These are phyloP conservation scores for Phalaenopsis equestris DNA, from an alignment of 106 monocot species.

Conservation along the genomic window DNA sequence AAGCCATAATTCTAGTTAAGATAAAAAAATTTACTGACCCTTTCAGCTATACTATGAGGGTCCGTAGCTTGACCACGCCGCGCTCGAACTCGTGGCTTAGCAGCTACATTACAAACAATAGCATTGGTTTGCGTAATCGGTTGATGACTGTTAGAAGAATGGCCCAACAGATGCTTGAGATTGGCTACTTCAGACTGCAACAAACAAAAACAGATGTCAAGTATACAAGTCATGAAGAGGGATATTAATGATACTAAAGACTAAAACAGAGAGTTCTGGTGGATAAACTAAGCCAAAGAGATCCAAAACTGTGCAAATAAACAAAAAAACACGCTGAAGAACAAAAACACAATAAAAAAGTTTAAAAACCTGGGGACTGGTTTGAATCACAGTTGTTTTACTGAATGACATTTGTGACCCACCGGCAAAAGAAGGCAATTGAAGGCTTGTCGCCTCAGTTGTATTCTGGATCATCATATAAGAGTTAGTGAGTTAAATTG, in stretches of 20 bases:
- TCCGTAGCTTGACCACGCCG: conserved; percentile 86
- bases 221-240: not conserved
- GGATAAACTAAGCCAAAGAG: not conserved
- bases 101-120: conserved; percentile 27
- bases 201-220: conserved; percentile 6
- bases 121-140: conserved; percentile 18
- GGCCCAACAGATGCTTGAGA: conserved; percentile 12
- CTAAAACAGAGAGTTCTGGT: not conserved
- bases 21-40: conserved; percentile 35
- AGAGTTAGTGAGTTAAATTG: not conserved
- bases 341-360: not conserved
- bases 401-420: not conserved
- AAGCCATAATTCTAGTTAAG: not conserved
- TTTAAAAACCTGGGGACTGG: conserved; percentile 1
- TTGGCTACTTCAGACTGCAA: conserved; percentile 11
- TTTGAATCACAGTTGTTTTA: conserved; percentile 3
- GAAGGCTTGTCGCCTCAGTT: conserved; percentile 7
- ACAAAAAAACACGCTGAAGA: not conserved
- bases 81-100: conserved; percentile 54
- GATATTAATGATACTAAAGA: not conserved
- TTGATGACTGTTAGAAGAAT: conserved; percentile 18
- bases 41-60: conserved; percentile 91
- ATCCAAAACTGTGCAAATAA: not conserved
- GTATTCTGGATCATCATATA: conserved; percentile 4
- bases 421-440: conserved; percentile 12